Base-by-base conservation (phyloP, 2,329 filamentous ascomycete genomes). In the Harringtonia lauricola region DNA sequence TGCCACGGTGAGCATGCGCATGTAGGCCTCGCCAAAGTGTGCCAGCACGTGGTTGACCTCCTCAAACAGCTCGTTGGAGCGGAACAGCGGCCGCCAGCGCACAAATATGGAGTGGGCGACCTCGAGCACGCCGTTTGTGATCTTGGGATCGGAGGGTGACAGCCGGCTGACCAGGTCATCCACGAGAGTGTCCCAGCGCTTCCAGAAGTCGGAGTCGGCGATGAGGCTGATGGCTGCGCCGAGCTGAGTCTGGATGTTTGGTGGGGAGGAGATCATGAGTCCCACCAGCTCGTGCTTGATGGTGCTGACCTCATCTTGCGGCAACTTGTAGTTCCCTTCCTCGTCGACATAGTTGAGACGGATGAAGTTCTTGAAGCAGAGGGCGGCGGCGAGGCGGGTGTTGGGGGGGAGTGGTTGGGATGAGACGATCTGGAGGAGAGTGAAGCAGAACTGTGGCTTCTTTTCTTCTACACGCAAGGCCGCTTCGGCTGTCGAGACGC, bases 321-420 rank as follows among this genome's bases (percentile, higher is more conserved):
- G 79, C 31, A 98, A 76, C 66, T 89, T 92, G 71, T 98, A 92
- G 62, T 84, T 83, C 59, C 92, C 89, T 65, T 95, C 86, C 59
- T 95, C 90, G 63, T 96, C 86, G 55, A 87, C 86, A 79, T 94
- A 98, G 70, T 88, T 92, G 59, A 84, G 79, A 63, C 85, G 84
- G 58, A 98, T 88, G 64, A 95, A 94, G 70, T 98, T 98, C 68
- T 98, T 98, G 76, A 98, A 98, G 68, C 86, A 92, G 47, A 98
- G 74, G 24, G 92, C 86, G 56, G 85, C 86, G 8, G 90, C 79
- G 35, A 98, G 79, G 49, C 92, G 81, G 48, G 86, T 92, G 55
- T 86, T 90, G 51, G 72, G 66, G 34, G 86, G 81, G 50, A 83
- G 76, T 35, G 74, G 68, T 45, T 81, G 76, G 52, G 83, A 79